Conservation (phyloP, 2,329 filamentous ascomycete genomes). For the Waltergamsia citrina region DNA sequence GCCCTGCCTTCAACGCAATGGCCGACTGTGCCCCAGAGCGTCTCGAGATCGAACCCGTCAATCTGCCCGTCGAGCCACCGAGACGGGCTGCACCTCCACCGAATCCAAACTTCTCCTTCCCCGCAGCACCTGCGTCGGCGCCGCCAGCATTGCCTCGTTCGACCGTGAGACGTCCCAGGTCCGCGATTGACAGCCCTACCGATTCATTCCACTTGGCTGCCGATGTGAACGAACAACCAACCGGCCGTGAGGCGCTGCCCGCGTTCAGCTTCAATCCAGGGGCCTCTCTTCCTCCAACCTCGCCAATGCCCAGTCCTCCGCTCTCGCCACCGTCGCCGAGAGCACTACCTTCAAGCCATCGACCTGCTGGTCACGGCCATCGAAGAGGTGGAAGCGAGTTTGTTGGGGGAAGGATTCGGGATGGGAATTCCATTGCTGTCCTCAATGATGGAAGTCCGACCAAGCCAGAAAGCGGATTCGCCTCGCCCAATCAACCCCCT, state of each 20-base stretch:
- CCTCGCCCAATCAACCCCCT: slow-evolving; percentile 44
- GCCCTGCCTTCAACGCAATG: slow-evolving; percentile 14
- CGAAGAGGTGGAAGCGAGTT: slow-evolving; percentile 79
- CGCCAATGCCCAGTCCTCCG: slow-evolving; percentile 41
- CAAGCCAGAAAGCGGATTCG: slow-evolving; percentile 49
- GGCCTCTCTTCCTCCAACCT: slow-evolving; percentile 19
- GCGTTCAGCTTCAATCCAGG: slow-evolving; percentile 49
- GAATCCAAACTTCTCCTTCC: slow-evolving; percentile 59
- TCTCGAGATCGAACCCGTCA: slow-evolving; percentile 8
- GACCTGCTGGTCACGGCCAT: slow-evolving; percentile 61
- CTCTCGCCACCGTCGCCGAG: slow-evolving; percentile 42
- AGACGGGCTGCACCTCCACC: slow-evolving; percentile 30
- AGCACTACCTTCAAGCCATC: slow-evolving; percentile 42
- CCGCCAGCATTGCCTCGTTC: slow-evolving; percentile 37
- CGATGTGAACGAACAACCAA: slow-evolving; percentile 15
- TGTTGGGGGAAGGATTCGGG: slow-evolving; percentile 61
- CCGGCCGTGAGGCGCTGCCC: slow-evolving; percentile 33
- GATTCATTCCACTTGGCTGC: slow-evolving; percentile 16
- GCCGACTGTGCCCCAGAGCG: slow-evolving; percentile 11
- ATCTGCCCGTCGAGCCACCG: slow-evolving; percentile 6
- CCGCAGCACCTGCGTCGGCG: slow-evolving; percentile 52
- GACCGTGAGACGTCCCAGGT: slow-evolving; percentile 40
- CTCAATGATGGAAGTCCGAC: slow-evolving; percentile 65
- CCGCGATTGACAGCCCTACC: slow-evolving; percentile 37
- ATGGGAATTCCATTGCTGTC: slow-evolving; percentile 47